Conservation (phyloP, 495 filamentous ascomycete genomes). For the Collariella sp. region DNA sequence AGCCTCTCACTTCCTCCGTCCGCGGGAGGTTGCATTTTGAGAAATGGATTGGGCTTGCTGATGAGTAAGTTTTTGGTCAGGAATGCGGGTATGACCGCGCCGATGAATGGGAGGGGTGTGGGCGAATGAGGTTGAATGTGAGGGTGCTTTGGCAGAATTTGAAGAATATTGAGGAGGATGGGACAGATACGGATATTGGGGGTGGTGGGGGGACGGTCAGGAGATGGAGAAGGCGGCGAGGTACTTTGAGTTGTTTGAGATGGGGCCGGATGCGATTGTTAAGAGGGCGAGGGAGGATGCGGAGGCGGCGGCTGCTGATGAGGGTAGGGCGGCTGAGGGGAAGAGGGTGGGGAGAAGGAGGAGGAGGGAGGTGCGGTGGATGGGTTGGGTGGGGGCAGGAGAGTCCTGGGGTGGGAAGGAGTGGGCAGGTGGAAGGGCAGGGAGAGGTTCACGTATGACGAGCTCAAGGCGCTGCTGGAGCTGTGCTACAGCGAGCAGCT, state of each 20-base stretch:
- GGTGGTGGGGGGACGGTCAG: conserved; percentile 43
- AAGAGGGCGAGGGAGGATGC: conserved; percentile 52
- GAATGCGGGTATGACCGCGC: conserved; percentile 37
- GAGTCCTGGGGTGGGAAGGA: not conserved
- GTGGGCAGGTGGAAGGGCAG: conserved; percentile 28
- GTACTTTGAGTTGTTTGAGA: conserved; percentile 73
- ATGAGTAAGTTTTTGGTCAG: conserved; percentile 37
- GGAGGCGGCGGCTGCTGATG: conserved; percentile 23
- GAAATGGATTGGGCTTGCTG: conserved; percentile 52
- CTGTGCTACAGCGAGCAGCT: conserved; percentile 78
- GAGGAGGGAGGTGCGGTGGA: conserved; percentile 45
- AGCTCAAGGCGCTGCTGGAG: conserved; percentile 75
- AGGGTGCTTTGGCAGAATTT: conserved; percentile 91
- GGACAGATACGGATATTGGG: too few relatives aligned
- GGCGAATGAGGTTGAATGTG: conserved; percentile 81
- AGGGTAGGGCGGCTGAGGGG: conserved; percentile 41
- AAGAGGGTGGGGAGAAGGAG: conserved; percentile 57
- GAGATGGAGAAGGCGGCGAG: conserved; percentile 59
- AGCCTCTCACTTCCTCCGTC: conserved; percentile 57
- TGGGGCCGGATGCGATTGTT: conserved; percentile 63
- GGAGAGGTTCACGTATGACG: conserved; percentile 62
- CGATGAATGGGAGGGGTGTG: conserved; percentile 55
- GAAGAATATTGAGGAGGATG: conserved; percentile 66
- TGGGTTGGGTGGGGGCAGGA: too few relatives aligned
- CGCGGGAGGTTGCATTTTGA: conserved; percentile 61